phyloP scores from a whole-genome alignment of 331 rosid genomes.

The Saraca asoca region DNA sequence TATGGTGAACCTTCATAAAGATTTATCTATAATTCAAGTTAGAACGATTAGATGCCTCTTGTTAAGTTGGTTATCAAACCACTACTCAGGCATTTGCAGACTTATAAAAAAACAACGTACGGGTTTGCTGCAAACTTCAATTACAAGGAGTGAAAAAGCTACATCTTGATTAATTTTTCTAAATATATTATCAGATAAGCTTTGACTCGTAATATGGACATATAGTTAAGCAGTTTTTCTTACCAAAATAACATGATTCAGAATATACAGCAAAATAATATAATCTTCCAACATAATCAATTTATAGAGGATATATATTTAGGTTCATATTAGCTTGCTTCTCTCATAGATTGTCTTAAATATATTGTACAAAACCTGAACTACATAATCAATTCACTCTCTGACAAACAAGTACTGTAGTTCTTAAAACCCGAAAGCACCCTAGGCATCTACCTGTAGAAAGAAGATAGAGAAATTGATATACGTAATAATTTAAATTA shows the following conservation, averaged over 20 bases:
- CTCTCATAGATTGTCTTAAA: slow-evolving; percentile 18
- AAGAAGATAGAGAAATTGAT: neutral
- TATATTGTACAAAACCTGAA: neutral
- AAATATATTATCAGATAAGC: neutral
- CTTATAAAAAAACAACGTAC: neutral
- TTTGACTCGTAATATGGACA: neutral
- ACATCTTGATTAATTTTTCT: slow-evolving; percentile 3
- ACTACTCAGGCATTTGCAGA: slow-evolving; percentile 11
- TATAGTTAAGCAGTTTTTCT: neutral
- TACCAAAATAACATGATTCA: slow-evolving; percentile 10
- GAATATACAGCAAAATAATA: neutral
- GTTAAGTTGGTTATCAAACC: slow-evolving; percentile 18
- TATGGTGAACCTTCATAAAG: slow-evolving; percentile 12
- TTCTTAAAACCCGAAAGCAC: neutral
- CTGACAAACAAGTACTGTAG: neutral
- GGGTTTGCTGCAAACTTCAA: slow-evolving; percentile 13
- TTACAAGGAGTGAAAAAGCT: neutral
- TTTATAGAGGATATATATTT: neutral
- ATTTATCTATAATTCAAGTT: too few species aligned
- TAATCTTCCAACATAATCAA: neutral
- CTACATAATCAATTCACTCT: neutral
- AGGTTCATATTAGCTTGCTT: slow-evolving; percentile 22
- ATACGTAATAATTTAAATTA: neutral
- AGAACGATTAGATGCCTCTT: neutral
- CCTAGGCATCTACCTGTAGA: neutral